Evolutionary conservation across 129 eudicot species (phyloP).

Genomic region (Tagetes patula): DNA sequence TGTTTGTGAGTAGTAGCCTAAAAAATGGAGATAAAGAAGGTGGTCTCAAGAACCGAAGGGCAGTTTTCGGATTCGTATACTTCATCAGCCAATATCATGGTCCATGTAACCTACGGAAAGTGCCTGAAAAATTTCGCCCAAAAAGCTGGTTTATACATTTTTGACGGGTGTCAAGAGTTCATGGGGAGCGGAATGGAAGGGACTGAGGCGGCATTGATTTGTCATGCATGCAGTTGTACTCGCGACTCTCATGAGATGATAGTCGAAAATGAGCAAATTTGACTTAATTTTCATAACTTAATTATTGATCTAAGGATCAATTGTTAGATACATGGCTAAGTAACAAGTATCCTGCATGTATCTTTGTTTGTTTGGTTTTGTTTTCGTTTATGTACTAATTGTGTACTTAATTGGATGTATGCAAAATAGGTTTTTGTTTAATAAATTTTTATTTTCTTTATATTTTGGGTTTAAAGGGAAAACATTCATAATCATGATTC

Average conservation of each 20-base stretch:
- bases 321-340: not conserved
- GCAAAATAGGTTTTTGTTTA: not conserved
- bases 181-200: constrained; percentile 20
- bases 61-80: not conserved
- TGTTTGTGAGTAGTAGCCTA: not conserved
- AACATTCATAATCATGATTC: no score
- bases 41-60: not conserved
- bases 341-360: not conserved
- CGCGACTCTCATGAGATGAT: constrained; percentile 16
- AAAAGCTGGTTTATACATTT: not conserved
- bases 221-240: constrained; percentile 21
- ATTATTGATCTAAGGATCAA: not conserved
- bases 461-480: not conserved
- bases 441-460: not conserved
- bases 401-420: not conserved
- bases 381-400: not conserved
- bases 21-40: constrained; percentile 6
- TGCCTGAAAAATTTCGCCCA: constrained; percentile 11
- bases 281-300: not conserved
- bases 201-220: constrained; percentile 6
- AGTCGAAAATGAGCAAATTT: not conserved
- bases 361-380: not conserved
- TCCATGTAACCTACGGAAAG: constrained; percentile 10
- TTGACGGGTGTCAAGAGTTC: constrained; percentile 31
- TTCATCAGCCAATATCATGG: constrained; percentile 14